Evolutionary conservation across 1,139 yeast species (phyloP).

Genomic region (Pichia sp.): DNA sequence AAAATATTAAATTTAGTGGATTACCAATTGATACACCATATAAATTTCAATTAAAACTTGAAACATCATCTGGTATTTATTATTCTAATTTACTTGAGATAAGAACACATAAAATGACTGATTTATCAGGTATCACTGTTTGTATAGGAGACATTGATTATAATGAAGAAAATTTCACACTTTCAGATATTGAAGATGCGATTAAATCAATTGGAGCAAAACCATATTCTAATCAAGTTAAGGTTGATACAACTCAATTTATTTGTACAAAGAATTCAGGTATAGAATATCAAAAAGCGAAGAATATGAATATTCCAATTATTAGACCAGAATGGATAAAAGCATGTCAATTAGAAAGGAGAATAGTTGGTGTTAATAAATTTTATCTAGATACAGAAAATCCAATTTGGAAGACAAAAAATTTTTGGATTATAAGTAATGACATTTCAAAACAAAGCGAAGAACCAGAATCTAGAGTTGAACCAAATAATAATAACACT

Average conservation of each 20-base stretch:
- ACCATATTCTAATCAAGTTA: slow-evolving; percentile 66
- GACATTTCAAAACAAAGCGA: slow-evolving; percentile 2
- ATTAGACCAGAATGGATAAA: slow-evolving; percentile 96
- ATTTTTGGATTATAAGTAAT: slow-evolving; percentile 26
- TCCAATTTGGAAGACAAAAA: slow-evolving; percentile 29
- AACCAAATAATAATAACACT: neutral
- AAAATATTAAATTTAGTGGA: slow-evolving; percentile 85
- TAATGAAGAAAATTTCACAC: slow-evolving; percentile 48
- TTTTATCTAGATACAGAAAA: slow-evolving; percentile 52
- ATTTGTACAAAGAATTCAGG: slow-evolving; percentile 53
- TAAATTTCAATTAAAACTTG: slow-evolving; percentile 71
- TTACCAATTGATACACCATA: slow-evolving; percentile 81
- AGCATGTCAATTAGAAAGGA: slow-evolving; percentile 85
- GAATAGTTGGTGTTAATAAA: slow-evolving; percentile 90
- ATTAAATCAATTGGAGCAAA: slow-evolving; percentile 75
- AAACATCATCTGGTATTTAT: slow-evolving; percentile 84
- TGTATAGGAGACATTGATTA: slow-evolving; percentile 75
- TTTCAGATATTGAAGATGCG: slow-evolving; percentile 57
- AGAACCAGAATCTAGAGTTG: neutral
- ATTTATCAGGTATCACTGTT: slow-evolving; percentile 84
- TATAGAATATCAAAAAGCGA: slow-evolving; percentile 67
- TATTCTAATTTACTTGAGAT: slow-evolving; percentile 63
- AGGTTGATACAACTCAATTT: slow-evolving; percentile 91
- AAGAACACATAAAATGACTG: slow-evolving; percentile 94
- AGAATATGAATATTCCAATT: slow-evolving; percentile 83